phyloP scores from a whole-genome alignment of 2,329 filamentous ascomycete genomes.

The Ramichloridium luteum region DNA sequence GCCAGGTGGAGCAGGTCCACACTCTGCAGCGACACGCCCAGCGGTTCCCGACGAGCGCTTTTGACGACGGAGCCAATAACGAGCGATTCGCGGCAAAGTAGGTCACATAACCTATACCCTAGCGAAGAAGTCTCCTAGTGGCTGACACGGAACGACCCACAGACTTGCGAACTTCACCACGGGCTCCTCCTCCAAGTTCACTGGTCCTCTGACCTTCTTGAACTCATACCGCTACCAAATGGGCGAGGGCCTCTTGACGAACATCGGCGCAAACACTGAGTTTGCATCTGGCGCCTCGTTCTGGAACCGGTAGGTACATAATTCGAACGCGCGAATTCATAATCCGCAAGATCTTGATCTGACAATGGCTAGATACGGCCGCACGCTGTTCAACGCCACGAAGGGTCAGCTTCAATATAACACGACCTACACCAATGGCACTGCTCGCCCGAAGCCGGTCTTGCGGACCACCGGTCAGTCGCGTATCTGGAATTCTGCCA shows the following conservation, averaged over 20 bases:
- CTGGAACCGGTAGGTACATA: constrained; percentile 31
- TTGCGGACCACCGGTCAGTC: constrained; percentile 43
- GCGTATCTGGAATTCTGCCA: constrained; percentile 43
- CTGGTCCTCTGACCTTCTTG: constrained; percentile 40
- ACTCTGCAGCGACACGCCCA: constrained; percentile 44
- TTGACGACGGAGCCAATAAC: constrained; percentile 40
- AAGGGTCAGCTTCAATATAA: constrained; percentile 39
- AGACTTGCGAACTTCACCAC: constrained; percentile 33
- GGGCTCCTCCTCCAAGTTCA: constrained; percentile 27
- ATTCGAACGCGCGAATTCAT: constrained; percentile 6
- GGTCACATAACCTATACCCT: too few relatives aligned
- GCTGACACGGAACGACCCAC: too few relatives aligned
- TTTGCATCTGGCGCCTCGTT: constrained; percentile 39
- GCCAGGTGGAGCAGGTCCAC: constrained; percentile 44
- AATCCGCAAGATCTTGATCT: not conserved
- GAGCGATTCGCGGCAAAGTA: constrained; percentile 36
- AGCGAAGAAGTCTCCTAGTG: too few relatives aligned
- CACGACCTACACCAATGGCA: constrained; percentile 36
- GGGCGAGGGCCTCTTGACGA: constrained; percentile 29
- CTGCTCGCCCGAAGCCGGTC: constrained; percentile 36
- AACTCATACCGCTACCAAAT: constrained; percentile 41
- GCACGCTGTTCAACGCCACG: constrained; percentile 40
- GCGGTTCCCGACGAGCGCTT: constrained; percentile 36
- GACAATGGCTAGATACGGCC: constrained; percentile 32
- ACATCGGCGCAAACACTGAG: constrained; percentile 39